Base-by-base conservation (phyloP, 495 filamentous ascomycete species). In the Penicillium robsamsonii region DNA sequence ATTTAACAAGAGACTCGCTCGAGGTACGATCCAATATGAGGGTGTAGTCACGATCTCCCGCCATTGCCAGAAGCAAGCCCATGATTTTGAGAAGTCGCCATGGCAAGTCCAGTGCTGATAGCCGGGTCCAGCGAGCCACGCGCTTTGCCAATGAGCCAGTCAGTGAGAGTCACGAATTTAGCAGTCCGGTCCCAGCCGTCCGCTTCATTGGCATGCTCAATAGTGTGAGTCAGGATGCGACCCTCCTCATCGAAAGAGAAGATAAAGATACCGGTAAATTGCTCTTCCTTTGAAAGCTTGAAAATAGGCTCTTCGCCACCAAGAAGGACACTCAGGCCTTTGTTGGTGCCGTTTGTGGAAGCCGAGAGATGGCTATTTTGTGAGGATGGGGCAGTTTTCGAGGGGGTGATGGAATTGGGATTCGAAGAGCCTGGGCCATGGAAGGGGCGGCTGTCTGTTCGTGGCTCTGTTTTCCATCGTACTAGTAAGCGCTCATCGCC, bases 191-290 rank as follows among this genome's bases (percentile, higher is more conserved):
- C 90, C 80, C 86, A 87, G 44, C 86, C 84, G 45, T 86, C 81
- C 46, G 86, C 86, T 55, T 90, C 81, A 63, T 97, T 87, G 10
- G 86, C 88, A 77, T 96, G 90, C 72, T 98, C 94, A 66, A 98
- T 97, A 0, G 89, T 94, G 74, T 97, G 94, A 50, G 79, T 86
- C 46, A 87, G 60, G 25, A 98, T 85, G 47, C 91, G 77, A 3
- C 95, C 94, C 59, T 95, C 85, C 56, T 87, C 83, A 65, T 98
- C 95, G 71, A 98, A 98, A 50, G 94, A 90, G 72, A 98, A 98
- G 46, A 96, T 84, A 68, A 98, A 98, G 15, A 97, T 60, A 0
- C 94, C 94, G 17, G 70, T 75, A 45, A 79, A 77, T 40, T 77
- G 73, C 46, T 75, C 73, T 46, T 78, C 75, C 49, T 88, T 86